Evolutionary conservation across 2,329 filamentous ascomycete species (phyloP).

Genomic region (Cladosporium sp.): DNA sequence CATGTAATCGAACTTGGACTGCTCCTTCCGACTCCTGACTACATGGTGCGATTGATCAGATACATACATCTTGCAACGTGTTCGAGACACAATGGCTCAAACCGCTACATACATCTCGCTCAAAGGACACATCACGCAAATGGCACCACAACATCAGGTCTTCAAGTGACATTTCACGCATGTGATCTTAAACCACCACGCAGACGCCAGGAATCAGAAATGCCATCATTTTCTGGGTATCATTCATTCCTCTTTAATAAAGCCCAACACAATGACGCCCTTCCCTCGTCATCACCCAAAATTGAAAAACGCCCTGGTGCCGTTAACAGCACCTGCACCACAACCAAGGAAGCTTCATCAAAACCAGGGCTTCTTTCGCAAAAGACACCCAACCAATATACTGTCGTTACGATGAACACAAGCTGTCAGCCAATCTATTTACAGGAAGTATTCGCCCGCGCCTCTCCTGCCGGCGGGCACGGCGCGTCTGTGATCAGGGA

Average conservation of each 20-base stretch:
- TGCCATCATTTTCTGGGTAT: slow-evolving; percentile 10
- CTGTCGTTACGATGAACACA: not conserved
- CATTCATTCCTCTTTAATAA: not conserved
- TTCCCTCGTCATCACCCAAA: not conserved
- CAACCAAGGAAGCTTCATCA: not conserved
- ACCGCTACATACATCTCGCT: too few species aligned
- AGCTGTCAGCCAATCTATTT: slow-evolving; percentile 7
- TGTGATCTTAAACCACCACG: too few species aligned
- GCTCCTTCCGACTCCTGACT: too few species aligned
- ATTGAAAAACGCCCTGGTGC: not conserved
- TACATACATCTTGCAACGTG: too few species aligned
- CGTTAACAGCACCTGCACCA: not conserved
- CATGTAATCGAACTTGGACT: too few species aligned
- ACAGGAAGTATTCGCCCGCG: slow-evolving; percentile 51
- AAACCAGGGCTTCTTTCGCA: not conserved
- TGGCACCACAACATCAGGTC: too few species aligned
- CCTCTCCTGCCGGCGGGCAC: slow-evolving; percentile 62
- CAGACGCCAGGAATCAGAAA: not conserved
- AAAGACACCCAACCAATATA: not conserved
- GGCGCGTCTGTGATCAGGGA: slow-evolving; percentile 79
- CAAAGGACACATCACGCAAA: too few species aligned
- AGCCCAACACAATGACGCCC: not conserved
- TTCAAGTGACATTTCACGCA: too few species aligned
- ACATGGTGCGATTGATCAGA: too few species aligned
- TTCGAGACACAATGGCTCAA: too few species aligned